Conservation (phyloP, 768 basidiomycete species). For the Xerocomellus chrysenteron region DNA sequence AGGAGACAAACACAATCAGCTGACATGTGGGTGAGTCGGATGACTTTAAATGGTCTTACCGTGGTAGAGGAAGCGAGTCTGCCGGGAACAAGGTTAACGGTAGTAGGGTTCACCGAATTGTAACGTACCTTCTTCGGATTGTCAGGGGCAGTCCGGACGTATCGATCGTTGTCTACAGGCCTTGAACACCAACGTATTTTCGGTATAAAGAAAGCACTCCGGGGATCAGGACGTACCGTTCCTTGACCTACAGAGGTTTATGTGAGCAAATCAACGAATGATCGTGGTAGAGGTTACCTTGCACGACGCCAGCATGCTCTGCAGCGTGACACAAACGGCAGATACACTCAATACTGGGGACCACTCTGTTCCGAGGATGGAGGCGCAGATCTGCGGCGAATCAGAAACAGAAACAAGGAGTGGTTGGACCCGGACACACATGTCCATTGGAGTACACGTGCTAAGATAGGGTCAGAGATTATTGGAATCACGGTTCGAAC, state of each 20-base stretch:
- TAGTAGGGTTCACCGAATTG: not conserved
- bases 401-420: slow-evolving; percentile 16
- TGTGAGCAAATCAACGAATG: not conserved
- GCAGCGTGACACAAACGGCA: slow-evolving; percentile 80
- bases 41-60: slow-evolving; percentile 43
- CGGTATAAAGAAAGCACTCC: not conserved
- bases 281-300: slow-evolving; percentile 50
- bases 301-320: slow-evolving; percentile 92
- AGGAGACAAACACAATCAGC: slow-evolving; percentile 17
- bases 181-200: slow-evolving; percentile 37
- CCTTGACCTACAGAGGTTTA: slow-evolving; percentile 45
- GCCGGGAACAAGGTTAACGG: slow-evolving; percentile 13
- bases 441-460: slow-evolving; percentile 89
- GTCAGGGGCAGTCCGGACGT: slow-evolving; percentile 72
- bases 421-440: slow-evolving; percentile 40
- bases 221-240: slow-evolving; percentile 49
- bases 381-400: slow-evolving; percentile 72
- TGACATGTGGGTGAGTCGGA: not conserved
- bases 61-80: slow-evolving; percentile 83
- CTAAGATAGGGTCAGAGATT: slow-evolving; percentile 36
- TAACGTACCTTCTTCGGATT: slow-evolving; percentile 80
- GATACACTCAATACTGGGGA: slow-evolving; percentile 84
- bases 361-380: slow-evolving; percentile 88
- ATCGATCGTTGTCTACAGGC: slow-evolving; percentile 82
- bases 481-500: not conserved